Evolutionary conservation across 148 eudicot genomes (phyloP).

Genomic region (Cornus controversa): DNA sequence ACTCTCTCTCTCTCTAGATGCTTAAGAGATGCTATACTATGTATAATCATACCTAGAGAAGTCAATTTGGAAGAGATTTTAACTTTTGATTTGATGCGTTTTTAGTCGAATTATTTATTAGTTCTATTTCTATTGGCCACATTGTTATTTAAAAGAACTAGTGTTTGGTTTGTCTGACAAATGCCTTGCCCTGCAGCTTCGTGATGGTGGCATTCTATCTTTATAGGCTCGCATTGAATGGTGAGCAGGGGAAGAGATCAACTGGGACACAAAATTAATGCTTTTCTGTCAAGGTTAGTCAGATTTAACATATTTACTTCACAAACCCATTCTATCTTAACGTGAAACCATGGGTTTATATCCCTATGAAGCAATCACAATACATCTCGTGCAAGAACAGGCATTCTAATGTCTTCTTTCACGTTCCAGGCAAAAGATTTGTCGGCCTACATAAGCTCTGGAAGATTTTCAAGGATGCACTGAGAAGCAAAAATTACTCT

Average conservation of each 20-base stretch:
- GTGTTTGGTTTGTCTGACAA: conserved; percentile 5
- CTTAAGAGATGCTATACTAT: too few relatives aligned
- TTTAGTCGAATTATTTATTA: background rate
- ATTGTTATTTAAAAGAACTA: background rate
- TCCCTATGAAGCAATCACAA: background rate
- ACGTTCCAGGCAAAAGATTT: background rate
- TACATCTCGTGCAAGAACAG: background rate
- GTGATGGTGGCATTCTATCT: conserved; percentile 67
- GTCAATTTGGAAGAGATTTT: background rate
- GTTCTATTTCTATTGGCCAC: background rate
- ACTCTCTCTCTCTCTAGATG: too few relatives aligned
- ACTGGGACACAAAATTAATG: conserved; percentile 10
- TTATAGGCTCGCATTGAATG: conserved; percentile 51
- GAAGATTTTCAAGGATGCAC: background rate
- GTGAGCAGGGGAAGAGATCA: conserved; percentile 31
- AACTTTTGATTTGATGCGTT: background rate
- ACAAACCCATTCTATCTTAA: background rate
- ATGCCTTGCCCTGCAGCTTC: conserved; percentile 16
- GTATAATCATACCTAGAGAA: background rate
- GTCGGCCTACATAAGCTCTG: background rate
- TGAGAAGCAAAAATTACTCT: background rate
- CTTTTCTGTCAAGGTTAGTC: background rate
- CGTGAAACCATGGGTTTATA: background rate
- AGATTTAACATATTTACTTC: background rate
- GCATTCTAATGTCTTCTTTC: background rate